Evolutionary conservation across 2,329 filamentous ascomycete genomes (phyloP).

Genomic region (Fusarium chaquense): DNA sequence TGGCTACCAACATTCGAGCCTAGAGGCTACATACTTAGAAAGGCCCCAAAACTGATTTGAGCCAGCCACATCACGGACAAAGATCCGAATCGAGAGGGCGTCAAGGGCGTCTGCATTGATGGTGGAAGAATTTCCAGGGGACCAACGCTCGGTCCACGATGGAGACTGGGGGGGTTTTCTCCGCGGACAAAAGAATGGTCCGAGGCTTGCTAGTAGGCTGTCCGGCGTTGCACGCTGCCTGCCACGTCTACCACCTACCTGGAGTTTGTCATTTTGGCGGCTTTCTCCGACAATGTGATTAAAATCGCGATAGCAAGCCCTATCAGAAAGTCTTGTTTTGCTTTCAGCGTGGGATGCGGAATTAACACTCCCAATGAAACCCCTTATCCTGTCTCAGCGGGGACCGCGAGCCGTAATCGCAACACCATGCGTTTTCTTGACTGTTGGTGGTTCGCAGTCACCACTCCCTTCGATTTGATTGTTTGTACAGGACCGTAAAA

Average conservation of each 20-base stretch:
- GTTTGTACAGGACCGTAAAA: not conserved
- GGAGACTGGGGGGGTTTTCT: not conserved
- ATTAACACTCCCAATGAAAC: not conserved
- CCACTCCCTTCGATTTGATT: conserved; percentile 36
- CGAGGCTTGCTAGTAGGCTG: not conserved
- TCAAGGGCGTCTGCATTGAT: conserved; percentile 37
- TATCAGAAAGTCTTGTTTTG: conserved; percentile 40
- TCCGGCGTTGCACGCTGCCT: not conserved
- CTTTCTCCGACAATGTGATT: conserved; percentile 17
- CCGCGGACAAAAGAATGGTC: conserved; percentile 7
- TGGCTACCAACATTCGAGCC: conserved; percentile 16
- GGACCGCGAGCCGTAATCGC: conserved; percentile 31
- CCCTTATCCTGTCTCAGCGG: conserved; percentile 28
- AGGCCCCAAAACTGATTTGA: conserved; percentile 42
- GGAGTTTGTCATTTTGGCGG: conserved; percentile 14
- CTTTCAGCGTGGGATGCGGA: conserved; percentile 20
- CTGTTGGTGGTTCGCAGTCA: conserved; percentile 31
- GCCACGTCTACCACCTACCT: not conserved
- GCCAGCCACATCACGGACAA: conserved; percentile 46
- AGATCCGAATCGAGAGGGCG: conserved; percentile 42
- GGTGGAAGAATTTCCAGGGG: conserved; percentile 31
- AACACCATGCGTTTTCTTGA: conserved; percentile 37
- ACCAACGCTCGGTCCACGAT: conserved; percentile 14
- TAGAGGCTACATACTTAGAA: conserved; percentile 7
- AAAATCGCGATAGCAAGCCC: conserved; percentile 30